Evolutionary conservation across 2,329 filamentous ascomycete species (phyloP).

Genomic region (Sphaerostilbella broomeana): DNA sequence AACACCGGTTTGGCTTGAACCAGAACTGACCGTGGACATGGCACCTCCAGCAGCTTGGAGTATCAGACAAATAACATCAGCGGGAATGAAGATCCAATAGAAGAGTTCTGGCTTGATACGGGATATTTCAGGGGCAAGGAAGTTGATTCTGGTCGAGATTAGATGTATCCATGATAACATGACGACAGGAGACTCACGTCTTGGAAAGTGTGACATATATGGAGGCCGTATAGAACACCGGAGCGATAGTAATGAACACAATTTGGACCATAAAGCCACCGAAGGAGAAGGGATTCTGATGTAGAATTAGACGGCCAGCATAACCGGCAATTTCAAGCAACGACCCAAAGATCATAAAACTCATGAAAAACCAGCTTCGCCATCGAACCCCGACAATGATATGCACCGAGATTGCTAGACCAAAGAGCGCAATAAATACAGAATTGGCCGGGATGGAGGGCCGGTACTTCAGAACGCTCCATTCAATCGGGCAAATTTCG

Average conservation of each 20-base stretch:
- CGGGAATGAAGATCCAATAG: conserved; percentile 44
- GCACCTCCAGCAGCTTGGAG: conserved; percentile 52
- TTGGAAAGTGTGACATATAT: conserved; percentile 52
- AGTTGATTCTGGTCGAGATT: conserved; percentile 28
- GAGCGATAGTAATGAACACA: conserved; percentile 44
- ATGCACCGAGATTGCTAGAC: conserved; percentile 37
- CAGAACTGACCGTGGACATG: conserved; percentile 38
- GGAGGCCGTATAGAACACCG: conserved; percentile 31
- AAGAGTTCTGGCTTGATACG: conserved; percentile 35
- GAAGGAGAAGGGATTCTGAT: conserved; percentile 50
- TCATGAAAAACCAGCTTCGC: conserved; percentile 37
- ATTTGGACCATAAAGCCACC: conserved; percentile 59
- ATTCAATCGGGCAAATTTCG: conserved; percentile 36
- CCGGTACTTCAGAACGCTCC: conserved; percentile 35
- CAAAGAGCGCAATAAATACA: conserved; percentile 34
- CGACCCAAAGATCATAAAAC: conserved; percentile 47
- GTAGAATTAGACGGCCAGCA: conserved; percentile 47
- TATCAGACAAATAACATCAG: conserved; percentile 47
- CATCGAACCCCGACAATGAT: conserved; percentile 32
- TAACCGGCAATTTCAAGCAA: conserved; percentile 56
- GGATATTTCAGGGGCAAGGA: conserved; percentile 31
- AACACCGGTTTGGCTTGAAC: conserved; percentile 36
- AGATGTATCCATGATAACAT: neutral
- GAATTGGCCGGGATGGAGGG: conserved; percentile 40
- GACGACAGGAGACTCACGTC: conserved; percentile 21